Percentiles rank a stretch among this genome's conserved stretches.
Evolutionary conservation across 768 basidiomycete species (phyloP).

Genomic region (Leccinellum albellum): DNA sequence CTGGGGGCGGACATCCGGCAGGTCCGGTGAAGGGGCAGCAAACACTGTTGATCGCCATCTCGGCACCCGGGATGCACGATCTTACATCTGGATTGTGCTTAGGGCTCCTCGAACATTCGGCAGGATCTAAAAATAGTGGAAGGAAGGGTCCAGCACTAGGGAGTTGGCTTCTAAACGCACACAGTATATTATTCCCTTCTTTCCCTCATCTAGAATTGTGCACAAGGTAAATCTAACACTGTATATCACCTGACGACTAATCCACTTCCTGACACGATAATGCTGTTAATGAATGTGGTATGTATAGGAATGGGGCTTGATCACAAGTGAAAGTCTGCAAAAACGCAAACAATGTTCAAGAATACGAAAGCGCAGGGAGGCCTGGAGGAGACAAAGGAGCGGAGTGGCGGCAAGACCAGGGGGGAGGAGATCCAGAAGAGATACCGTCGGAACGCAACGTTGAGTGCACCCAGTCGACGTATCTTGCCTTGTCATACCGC

Average conservation of each 20-base stretch:
- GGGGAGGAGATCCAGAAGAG: no score
- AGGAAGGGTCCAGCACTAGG: not conserved
- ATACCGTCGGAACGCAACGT: no score
- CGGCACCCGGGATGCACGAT: not conserved
- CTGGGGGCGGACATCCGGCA: not conserved
- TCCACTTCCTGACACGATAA: not conserved
- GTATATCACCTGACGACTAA: not conserved
- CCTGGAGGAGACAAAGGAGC: not conserved
- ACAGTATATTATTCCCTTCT: not conserved
- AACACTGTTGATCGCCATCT: not conserved
- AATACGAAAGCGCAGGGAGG: not conserved
- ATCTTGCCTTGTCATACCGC: not conserved
- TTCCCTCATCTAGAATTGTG: no score
- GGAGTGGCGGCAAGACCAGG: no score
- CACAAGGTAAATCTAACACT: not conserved
- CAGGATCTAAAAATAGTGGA: not conserved
- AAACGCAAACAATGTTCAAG: not conserved
- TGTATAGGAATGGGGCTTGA: not conserved
- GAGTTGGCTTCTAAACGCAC: not conserved
- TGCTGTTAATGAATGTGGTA: not conserved
- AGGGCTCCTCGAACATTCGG: not conserved
- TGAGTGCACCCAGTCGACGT: not conserved
- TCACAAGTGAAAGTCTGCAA: not conserved
- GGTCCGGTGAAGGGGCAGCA: not conserved
- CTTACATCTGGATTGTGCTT: not conserved